Percentiles rank a stretch among this genome's conserved stretches.
Conservation (phyloP, 2,329 filamentous ascomycete genomes). For the Aureobasidium sp. region DNA sequence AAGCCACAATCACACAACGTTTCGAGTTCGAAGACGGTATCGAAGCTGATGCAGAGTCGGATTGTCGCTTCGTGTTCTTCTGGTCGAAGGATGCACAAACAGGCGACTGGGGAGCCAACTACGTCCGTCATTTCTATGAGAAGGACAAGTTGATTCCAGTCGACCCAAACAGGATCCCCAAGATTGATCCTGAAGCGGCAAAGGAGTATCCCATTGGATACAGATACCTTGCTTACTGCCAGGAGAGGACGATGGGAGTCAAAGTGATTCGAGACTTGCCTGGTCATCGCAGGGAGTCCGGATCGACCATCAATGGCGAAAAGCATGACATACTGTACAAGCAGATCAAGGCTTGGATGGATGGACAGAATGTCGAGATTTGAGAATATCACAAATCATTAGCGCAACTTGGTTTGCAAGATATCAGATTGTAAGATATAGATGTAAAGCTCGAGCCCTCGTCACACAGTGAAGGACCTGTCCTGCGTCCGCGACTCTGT, state of each 20-base stretch:
- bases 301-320: conserved; percentile 30
- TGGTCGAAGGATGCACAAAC: conserved; percentile 17
- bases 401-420: too few relatives aligned
- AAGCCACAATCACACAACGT: conserved; percentile 45
- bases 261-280: conserved; percentile 40
- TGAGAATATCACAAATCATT: background rate
- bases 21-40: conserved; percentile 34
- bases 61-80: conserved; percentile 32
- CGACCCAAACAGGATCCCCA: conserved; percentile 37
- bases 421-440: too few relatives aligned
- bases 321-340: conserved; percentile 42
- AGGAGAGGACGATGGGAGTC: conserved; percentile 42
- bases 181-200: conserved; percentile 35
- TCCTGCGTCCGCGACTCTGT: too few relatives aligned
- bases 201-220: conserved; percentile 39
- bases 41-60: conserved; percentile 41
- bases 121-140: conserved; percentile 46
- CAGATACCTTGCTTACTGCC: conserved; percentile 39
- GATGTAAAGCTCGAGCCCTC: too few relatives aligned
- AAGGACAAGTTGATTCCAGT: conserved; percentile 46
- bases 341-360: conserved; percentile 39
- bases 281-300: conserved; percentile 34
- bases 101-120: conserved; percentile 38
- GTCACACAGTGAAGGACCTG: too few relatives aligned
- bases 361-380: conserved; percentile 28